Conservation (phyloP, 768 basidiomycete genomes). For the Hericium rajendrae region DNA sequence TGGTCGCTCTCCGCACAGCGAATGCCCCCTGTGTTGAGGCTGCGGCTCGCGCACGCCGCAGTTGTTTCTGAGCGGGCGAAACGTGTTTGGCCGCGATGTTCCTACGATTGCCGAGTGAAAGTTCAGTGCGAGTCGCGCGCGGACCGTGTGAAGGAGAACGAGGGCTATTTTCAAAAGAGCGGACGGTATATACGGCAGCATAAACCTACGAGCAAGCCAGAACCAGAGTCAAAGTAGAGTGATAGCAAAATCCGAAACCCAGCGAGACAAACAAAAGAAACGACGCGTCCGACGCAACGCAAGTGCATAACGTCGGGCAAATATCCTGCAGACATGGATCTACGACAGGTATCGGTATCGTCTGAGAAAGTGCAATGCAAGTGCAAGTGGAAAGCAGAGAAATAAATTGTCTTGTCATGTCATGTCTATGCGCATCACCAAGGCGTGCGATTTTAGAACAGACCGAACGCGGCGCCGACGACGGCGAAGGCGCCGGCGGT, state of each 20-base stretch:
- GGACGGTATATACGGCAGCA: conserved; percentile 11
- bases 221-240: neutral
- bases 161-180: neutral
- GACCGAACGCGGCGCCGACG: conserved; percentile 9
- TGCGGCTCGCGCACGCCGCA: conserved; percentile 1
- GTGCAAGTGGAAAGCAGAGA: neutral
- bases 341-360: neutral
- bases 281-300: neutral
- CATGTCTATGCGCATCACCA: too few relatives aligned
- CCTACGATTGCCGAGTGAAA: neutral
- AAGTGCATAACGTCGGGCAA: neutral
- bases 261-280: neutral
- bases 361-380: neutral
- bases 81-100: neutral
- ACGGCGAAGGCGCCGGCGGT: conserved; percentile 10
- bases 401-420: too few relatives aligned
- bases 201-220: neutral
- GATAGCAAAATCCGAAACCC: neutral
- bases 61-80: conserved; percentile 10
- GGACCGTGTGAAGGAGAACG: too few relatives aligned
- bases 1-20: conserved; percentile 12
- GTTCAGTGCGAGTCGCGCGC: too few relatives aligned
- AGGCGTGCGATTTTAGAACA: conserved; percentile 4
- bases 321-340: neutral
- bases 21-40: conserved; percentile 11